Base-by-base conservation (phyloP, 169 alveolate species). In the Neospora caninum region DNA sequence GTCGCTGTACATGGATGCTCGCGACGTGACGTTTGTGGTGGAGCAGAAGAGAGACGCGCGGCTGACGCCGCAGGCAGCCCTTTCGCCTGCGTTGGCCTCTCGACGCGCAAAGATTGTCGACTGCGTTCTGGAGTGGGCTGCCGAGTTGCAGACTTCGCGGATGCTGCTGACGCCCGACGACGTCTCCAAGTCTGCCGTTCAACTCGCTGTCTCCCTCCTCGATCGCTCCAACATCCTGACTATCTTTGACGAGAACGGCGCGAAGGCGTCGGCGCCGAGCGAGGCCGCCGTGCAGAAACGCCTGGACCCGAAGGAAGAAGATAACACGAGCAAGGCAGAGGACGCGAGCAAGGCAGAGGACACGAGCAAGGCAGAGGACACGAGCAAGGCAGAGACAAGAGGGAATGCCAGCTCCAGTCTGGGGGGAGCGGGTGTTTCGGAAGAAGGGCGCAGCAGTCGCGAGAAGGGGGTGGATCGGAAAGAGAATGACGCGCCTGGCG, bases 131-230 rank as follows among this genome's bases (percentile, higher is more conserved):
- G 43, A 54, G 36, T 89, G 45, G 25, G 93, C 93, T 22, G 87
- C 88, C 16, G 88, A 89, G 64, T 45, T 89, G 88, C 93, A 89
- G 88, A 29, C 42, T 7, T 69, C 82, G 20, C 20, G 86, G 27
- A 31, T 69, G 16, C 38, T 42, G n/a, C 39, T 36, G 7, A 70
- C 88, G 10, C 87, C 93, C 10, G 69, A 42, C 42, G 93, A 89
- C 45, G 53, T 89, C 42, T 38, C 88, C 20, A 54, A 88, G 43
- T 67, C 80, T n/a, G 41, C 88, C 36, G 29, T 89, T 31, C 93
- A 89, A 67, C 88, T 89, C 45, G 93, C 93, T 6, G 88, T 89
- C 7, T 89, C 93, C 53, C 80, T 89, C 43, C 34, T 89, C 34
- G 93, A 89, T 45, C 67, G 93, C 34, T 89, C 93, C 53, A 49